Evolutionary conservation across 495 filamentous ascomycete genomes (phyloP).

Genomic region (Pseudomonodictys pantanalensis): DNA sequence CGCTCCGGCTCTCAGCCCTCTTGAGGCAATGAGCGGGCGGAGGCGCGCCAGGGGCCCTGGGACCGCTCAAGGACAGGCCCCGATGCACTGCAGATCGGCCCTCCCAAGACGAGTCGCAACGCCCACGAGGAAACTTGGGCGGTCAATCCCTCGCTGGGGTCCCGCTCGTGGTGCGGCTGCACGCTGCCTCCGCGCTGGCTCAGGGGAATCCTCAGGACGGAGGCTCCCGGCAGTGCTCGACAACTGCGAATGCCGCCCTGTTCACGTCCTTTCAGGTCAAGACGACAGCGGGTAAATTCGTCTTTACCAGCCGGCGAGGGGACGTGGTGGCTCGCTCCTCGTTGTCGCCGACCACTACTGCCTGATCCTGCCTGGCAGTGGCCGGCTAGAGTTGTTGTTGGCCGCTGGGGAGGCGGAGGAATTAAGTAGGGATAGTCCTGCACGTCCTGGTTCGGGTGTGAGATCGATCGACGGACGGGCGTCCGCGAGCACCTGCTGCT

Average conservation of each 20-base stretch:
- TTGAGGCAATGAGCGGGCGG: slow-evolving; percentile 26
- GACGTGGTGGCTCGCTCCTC: too few species aligned
- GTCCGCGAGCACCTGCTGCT: slow-evolving; percentile 17
- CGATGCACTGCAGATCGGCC: slow-evolving; percentile 37
- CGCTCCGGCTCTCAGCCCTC: slow-evolving; percentile 32
- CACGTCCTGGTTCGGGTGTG: slow-evolving; percentile 20
- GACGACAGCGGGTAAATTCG: too few species aligned
- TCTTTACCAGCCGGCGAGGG: too few species aligned
- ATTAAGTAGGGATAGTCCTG: slow-evolving; percentile 16
- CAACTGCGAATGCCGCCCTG: too few species aligned
- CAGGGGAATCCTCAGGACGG: too few species aligned
- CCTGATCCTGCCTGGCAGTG: too few species aligned
- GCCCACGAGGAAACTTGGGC: slow-evolving; percentile 1
- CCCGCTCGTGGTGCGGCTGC: slow-evolving; percentile 9
- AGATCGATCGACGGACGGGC: slow-evolving; percentile 30
- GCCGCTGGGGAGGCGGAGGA: neutral
- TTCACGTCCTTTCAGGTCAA: too few species aligned
- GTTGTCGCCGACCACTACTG: too few species aligned
- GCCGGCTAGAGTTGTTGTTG: slow-evolving; percentile 12
- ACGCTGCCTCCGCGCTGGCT: neutral
- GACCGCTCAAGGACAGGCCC: slow-evolving; percentile 27
- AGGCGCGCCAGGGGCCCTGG: slow-evolving; percentile 11
- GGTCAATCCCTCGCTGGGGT: too few species aligned
- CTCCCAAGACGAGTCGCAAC: slow-evolving; percentile 5
- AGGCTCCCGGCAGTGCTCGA: too few species aligned